phyloP scores from a whole-genome alignment of 2,329 filamentous ascomycete species.

The Aspergillus cejpii region DNA sequence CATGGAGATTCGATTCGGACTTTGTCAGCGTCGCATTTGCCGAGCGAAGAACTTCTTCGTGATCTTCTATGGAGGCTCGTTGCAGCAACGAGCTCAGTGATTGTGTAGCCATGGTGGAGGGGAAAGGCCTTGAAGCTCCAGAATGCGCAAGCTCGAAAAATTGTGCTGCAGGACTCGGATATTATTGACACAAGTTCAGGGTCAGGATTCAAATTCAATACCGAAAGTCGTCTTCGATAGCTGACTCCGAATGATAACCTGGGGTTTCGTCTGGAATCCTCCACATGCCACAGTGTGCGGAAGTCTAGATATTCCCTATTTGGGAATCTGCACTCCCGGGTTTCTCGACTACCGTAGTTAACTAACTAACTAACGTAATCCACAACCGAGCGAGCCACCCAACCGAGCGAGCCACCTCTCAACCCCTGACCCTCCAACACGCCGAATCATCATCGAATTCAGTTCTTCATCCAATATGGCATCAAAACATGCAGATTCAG shows the following conservation, averaged over 20 bases:
- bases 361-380: neutral
- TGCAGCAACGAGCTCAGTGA: conserved; percentile 52
- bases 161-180: neutral
- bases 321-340: conserved; percentile 13
- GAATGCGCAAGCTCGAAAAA: neutral
- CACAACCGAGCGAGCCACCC: no score
- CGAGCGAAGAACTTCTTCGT: conserved; percentile 55
- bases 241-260: neutral
- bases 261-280: neutral
- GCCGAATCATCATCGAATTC: no score
- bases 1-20: conserved; percentile 50
- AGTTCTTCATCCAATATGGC: no score
- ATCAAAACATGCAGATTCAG: no score
- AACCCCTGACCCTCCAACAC: no score
- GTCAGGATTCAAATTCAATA: neutral
- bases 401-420: no score
- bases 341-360: conserved; percentile 4
- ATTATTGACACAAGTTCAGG: neutral
- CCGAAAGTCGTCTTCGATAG: neutral
- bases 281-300: conserved; percentile 13
- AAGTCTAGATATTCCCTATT: conserved; percentile 18
- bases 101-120: conserved; percentile 37
- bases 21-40: conserved; percentile 53
- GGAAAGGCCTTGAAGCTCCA: neutral
- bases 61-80: conserved; percentile 54